Evolutionary conservation across 2,329 filamentous ascomycete genomes (phyloP).

Genomic region (Epichloe hybrida): DNA sequence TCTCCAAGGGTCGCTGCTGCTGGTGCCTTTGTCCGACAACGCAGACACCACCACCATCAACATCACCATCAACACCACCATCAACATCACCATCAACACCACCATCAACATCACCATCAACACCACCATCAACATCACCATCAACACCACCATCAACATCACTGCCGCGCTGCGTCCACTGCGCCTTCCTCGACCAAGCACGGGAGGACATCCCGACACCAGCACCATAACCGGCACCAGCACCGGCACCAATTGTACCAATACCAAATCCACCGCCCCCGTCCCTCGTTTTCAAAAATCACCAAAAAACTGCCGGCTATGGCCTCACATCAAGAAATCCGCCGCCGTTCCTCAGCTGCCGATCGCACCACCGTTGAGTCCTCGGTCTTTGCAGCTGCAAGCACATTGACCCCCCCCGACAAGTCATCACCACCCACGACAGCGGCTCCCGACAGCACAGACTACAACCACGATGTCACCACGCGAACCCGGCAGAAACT

Average conservation of each 20-base stretch:
- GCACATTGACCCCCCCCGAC: slow-evolving; percentile 12
- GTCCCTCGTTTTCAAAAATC: slow-evolving; percentile 9
- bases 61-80: neutral
- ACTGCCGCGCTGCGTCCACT: slow-evolving; percentile 17
- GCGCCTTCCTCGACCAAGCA: slow-evolving; percentile 25
- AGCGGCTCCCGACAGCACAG: slow-evolving; percentile 1
- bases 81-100: neutral
- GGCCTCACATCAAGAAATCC: slow-evolving; percentile 24
- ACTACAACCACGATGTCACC: neutral
- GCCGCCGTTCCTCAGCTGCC: slow-evolving; percentile 26
- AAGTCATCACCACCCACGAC: slow-evolving; percentile 1
- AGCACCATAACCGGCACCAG: neutral
- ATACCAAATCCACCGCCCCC: neutral
- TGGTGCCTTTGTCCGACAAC: slow-evolving; percentile 26
- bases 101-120: neutral
- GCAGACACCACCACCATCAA: slow-evolving; percentile 13
- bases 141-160: neutral
- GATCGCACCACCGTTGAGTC: slow-evolving; percentile 20
- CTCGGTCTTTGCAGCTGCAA: slow-evolving; percentile 9
- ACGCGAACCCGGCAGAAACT: neutral
- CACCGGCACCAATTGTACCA: slow-evolving; percentile 13
- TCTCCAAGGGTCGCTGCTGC: slow-evolving; percentile 28
- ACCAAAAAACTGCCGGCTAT: slow-evolving; percentile 17
- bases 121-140: neutral
- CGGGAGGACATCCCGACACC: slow-evolving; percentile 10